Percentiles rank a stretch among this genome's conserved stretches.
These are phyloP conservation scores for Proteromonas lacertae DNA, from an alignment of 352 stramenopile genomes.

Conservation along the genomic window DNA sequence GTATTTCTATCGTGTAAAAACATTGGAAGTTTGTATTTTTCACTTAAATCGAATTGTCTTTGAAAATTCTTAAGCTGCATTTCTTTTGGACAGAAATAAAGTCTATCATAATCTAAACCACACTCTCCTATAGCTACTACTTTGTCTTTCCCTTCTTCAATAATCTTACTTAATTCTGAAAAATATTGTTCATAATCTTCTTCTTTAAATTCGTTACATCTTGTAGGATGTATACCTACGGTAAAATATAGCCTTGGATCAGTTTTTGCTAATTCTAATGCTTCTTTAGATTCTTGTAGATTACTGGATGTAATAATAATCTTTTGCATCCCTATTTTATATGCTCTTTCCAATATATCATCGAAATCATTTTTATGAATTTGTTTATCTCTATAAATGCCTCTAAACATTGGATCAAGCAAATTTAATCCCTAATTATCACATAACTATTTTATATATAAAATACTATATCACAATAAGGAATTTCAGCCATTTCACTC, in stretches of 20 bases:
- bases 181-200: constrained; percentile 15
- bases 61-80: constrained; percentile 60
- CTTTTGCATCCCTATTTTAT: constrained; percentile 31
- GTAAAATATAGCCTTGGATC: constrained; percentile 11
- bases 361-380: constrained; percentile 52
- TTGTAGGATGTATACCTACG: constrained; percentile 64
- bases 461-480: too few species aligned
- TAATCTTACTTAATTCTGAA: constrained; percentile 13
- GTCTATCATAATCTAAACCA: constrained; percentile 74
- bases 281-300: constrained; percentile 14
- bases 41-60: constrained; percentile 50
- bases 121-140: constrained; percentile 76
- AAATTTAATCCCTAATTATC: constrained; percentile 75
- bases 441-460: too few species aligned
- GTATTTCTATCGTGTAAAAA: constrained; percentile 87
- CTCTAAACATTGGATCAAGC: constrained; percentile 48
- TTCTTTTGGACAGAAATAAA: constrained; percentile 61
- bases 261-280: constrained; percentile 9
- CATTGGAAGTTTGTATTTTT: constrained; percentile 36
- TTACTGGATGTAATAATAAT: constrained; percentile 44
- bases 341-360: constrained; percentile 36
- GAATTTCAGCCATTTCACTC: too few species aligned
- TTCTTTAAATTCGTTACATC: constrained; percentile 42
- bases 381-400: constrained; percentile 42
- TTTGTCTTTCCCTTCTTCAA: constrained; percentile 14